Conservation (phyloP, 768 basidiomycete genomes). For the Russula virescens region DNA sequence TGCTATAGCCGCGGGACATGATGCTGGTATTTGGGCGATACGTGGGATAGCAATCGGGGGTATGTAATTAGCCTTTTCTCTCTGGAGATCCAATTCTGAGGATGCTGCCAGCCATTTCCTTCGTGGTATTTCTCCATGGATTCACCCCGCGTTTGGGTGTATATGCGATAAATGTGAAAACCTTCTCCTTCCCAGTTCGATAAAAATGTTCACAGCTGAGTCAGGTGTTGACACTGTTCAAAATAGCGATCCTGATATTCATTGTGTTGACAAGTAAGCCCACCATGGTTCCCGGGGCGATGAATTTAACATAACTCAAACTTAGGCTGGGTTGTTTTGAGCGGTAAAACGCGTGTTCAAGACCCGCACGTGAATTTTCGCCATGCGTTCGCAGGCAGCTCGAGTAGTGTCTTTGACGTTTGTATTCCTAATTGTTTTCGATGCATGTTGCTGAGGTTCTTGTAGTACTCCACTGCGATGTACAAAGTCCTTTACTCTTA, state of each 20-base stretch:
- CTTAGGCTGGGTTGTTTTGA: slow-evolving; percentile 53
- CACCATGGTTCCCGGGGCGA: background rate
- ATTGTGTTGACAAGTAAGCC: slow-evolving; percentile 45
- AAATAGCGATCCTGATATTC: slow-evolving; percentile 48
- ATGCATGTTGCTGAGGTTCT: background rate
- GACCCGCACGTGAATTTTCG: slow-evolving; percentile 55
- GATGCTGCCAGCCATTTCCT: slow-evolving; percentile 39
- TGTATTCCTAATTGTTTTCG: background rate
- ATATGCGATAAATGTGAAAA: slow-evolving; percentile 47
- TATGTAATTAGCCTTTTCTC: slow-evolving; percentile 21
- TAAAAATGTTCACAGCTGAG: background rate
- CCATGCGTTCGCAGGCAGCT: slow-evolving; percentile 52
- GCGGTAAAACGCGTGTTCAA: slow-evolving; percentile 48
- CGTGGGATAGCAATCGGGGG: slow-evolving; percentile 57
- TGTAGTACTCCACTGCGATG: slow-evolving; percentile 54
- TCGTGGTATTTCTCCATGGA: slow-evolving; percentile 48
- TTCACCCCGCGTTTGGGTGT: slow-evolving; percentile 45
- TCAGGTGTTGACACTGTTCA: slow-evolving; percentile 49
- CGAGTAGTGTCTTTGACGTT: slow-evolving; percentile 46
- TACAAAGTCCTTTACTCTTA: slow-evolving; percentile 51
- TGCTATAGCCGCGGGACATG: slow-evolving; percentile 39
- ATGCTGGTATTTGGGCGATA: slow-evolving; percentile 42
- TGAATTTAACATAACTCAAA: background rate
- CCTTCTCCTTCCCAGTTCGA: background rate
- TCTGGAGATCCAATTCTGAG: background rate